Base-by-base conservation (phyloP, 257 asterid genomes). In the Jaltomata sinuosa region DNA sequence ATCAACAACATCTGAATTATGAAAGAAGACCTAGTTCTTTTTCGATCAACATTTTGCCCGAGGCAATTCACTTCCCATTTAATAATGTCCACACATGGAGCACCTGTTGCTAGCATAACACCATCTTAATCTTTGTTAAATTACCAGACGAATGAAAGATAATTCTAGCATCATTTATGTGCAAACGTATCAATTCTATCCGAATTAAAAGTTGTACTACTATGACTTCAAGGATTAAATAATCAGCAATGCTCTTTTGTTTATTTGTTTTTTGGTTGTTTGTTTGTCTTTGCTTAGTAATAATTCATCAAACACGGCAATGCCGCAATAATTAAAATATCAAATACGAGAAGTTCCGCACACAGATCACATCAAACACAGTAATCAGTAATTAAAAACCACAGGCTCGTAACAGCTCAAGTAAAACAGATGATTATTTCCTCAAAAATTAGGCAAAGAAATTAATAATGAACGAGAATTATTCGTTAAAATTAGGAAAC, bases 401-500 rank as follows among this genome's bases (percentile, higher is more conserved):
- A 38, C 19, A 69, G 11, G 53, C 16, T 38, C 21, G 27, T 69
- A 21, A 69, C 32, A 38, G 79, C 29, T 72, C 55, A 42, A 25
- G n/a, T 12, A 22, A 40, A 40, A 74, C 8, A 27, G 6, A 22
- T 72, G 36, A 74, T 45, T 45, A 74, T 74, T 45, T 45, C 81
- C 7, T 45, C 5, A 45, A 64, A 31, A 65, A n/a, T n/a, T n/a
- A n/a, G n/a, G 22, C 12, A 15, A 65, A 42, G 11, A 65, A 65
- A 45, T 34, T 3, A 22, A 45, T 55, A 7, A 14, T 71, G 32
- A 22, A 59, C 11, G 34, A 59, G 25, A 22, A 59, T 8, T 55
- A 32, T 25, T 74, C 16, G 74, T 84, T 34, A 45, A 25, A 55
- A 72, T 19, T 76, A 68, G 64, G 64, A 25, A 40, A 85, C 94